phyloP scores from a whole-genome alignment of 1,139 yeast genomes.

The Suhomyces yuchorum region DNA sequence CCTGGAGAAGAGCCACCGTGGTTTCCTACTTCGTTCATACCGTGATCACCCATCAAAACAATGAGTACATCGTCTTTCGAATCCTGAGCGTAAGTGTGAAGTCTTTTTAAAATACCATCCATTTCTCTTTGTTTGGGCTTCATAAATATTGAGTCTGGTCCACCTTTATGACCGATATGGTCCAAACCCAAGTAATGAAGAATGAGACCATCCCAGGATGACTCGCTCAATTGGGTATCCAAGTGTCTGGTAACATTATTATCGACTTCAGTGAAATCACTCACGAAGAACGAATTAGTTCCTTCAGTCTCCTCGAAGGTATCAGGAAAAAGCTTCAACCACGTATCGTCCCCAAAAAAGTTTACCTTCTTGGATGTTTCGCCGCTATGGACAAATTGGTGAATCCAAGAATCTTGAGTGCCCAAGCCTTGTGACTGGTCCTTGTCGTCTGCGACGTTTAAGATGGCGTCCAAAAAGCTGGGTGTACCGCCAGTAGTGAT shows the following conservation, averaged over 20 bases:
- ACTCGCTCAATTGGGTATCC: slow-evolving; percentile 47
- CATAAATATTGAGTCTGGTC: slow-evolving; percentile 82
- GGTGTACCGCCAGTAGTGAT: slow-evolving; percentile 84
- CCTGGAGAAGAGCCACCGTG: slow-evolving; percentile 95
- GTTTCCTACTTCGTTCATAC: slow-evolving; percentile 92
- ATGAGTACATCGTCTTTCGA: slow-evolving; percentile 57
- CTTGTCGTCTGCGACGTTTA: slow-evolving; percentile 86
- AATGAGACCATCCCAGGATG: slow-evolving; percentile 79
- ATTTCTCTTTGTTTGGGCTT: slow-evolving; percentile 78
- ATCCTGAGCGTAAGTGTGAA: slow-evolving; percentile 44
- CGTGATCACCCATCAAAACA: slow-evolving; percentile 90
- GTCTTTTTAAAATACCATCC: slow-evolving; percentile 62
- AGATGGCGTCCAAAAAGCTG: slow-evolving; percentile 78
- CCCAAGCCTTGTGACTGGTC: slow-evolving; percentile 76
- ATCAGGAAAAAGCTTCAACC: slow-evolving; percentile 78
- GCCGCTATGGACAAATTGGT: slow-evolving; percentile 52
- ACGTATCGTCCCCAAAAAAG: slow-evolving; percentile 96
- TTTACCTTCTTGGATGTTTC: slow-evolving; percentile 50
- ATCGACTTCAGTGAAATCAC: slow-evolving; percentile 93
- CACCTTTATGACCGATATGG: slow-evolving; percentile 97
- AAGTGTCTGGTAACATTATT: slow-evolving; percentile 89
- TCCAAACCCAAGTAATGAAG: slow-evolving; percentile 92
- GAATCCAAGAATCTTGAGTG: slow-evolving; percentile 85
- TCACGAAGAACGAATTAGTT: slow-evolving; percentile 89
- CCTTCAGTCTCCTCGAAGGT: slow-evolving; percentile 74